Evolutionary conservation across 768 basidiomycete genomes (phyloP).

Genomic region (Cystofilobasidium capitatum): DNA sequence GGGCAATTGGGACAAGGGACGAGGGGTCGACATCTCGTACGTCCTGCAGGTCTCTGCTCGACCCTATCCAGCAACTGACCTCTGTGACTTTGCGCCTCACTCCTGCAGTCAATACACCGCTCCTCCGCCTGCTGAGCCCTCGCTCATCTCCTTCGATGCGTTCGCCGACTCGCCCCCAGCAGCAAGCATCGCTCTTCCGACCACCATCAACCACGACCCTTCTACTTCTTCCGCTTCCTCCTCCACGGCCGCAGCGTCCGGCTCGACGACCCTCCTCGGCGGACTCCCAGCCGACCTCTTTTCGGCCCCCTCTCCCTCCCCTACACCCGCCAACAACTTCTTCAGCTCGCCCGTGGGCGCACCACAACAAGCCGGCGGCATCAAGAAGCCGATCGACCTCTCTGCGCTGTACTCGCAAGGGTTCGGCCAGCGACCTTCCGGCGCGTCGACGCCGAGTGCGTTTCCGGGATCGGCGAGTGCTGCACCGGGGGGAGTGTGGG

Average conservation of each 20-base stretch:
- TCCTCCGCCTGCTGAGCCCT: conserved; percentile 25
- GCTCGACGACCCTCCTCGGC: conserved; percentile 27
- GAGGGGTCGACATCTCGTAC: conserved; percentile 42
- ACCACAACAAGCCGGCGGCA: conserved; percentile 16
- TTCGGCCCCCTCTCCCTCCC: neutral
- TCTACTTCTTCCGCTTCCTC: conserved; percentile 21
- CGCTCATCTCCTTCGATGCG: conserved; percentile 41
- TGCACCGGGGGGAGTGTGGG: neutral
- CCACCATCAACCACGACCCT: neutral
- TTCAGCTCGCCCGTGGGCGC: neutral
- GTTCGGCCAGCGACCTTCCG: neutral
- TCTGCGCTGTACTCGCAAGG: conserved; percentile 21
- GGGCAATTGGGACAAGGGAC: conserved; percentile 61
- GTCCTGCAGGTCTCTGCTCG: conserved; percentile 15
- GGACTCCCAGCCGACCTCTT: conserved; percentile 37
- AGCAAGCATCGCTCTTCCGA: neutral
- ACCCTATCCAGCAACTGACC: neutral
- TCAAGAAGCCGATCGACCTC: conserved; percentile 12
- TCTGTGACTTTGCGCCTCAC: neutral
- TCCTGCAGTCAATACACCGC: neutral
- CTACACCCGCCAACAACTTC: neutral
- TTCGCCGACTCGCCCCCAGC: conserved; percentile 33
- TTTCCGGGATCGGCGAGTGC: neutral
- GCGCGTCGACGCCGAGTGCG: neutral
- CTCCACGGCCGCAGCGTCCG: neutral